Base-by-base conservation (phyloP, 2,329 filamentous ascomycete species). In the Cytospora piceae region DNA sequence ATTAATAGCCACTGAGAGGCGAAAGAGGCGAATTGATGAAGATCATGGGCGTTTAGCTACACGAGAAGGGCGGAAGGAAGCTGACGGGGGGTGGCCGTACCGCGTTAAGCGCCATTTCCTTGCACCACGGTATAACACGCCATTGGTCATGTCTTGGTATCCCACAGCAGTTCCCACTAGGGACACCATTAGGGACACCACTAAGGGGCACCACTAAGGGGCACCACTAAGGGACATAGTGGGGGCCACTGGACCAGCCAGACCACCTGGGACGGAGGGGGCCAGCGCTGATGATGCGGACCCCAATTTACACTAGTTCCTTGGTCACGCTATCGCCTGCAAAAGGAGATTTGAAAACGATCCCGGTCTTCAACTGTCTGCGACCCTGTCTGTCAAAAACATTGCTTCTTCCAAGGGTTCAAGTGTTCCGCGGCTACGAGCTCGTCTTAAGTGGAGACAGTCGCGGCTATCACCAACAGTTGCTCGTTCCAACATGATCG, bases 61-160 rank as follows among this genome's bases (percentile, higher is more conserved):
- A 39, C 39, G 22, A 51, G 49, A 32, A 51, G 53, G 53, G 12
- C 20, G 27, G 32, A 55, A 51, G 60, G 60, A 57, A 24, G 46
- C 49, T 56, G 29, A 7, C 22, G 17, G 7, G 37, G n/a, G 39
- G 53, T 22, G 34, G 34, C 42, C 39, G 54, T 20, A n/a, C n/a
- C 31, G 20, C 55, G 29, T 63, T 63, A 57, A 63, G 53, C 53
- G 53, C 53, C 60, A 14, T 37, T n/a, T 57, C 17, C 46, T 49
- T 49, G 42, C 46, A 9, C 3, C 27, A 53, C 22, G 55, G 46
- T 51, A 61, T 59, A 58, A 52, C 64, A 49, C 54, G 52, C 65
- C n/a, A 67, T 67, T 65, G 58, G 65, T 46, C 55, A 24, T 24
- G n/a, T 49, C n/a, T 49, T 14, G 11, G 4, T n/a, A 42, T 42